Evolutionary conservation across 2,329 filamentous ascomycete genomes (phyloP), one percentile per base, ranked within the genome.

Genomic region (Ophiocordyceps camponoti-leonardi): DNA sequence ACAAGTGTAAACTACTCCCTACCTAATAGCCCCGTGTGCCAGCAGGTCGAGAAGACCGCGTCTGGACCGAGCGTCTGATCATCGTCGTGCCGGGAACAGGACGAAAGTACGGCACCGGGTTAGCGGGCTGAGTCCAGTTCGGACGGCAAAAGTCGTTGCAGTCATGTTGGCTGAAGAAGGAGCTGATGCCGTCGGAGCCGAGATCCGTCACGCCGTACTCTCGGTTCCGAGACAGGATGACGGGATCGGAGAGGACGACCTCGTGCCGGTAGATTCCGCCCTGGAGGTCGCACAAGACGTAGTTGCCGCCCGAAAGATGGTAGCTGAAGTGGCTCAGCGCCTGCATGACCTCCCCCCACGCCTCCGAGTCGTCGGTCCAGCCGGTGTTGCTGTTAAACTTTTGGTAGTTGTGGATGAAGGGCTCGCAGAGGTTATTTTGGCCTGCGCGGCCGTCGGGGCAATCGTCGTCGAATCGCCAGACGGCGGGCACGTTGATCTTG

Each of bases 311-410:
- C 0, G 62, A 52, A 39, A 61, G 43, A 51, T 66, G 60, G 50
- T 66, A 67, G 47, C 61, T 65, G 46, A 66, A 67, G 52, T 68
- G 63, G 51, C 64, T 66, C n/a, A 66, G 53, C 1, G 63, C 62
- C 49, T 67, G 64, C 62, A 67, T 66, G 3, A 51, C 58, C 22
- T 60, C 49, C 3, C 56, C 54, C 62, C 63, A 65, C 4, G 42
- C 37, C n/a, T 42, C 46, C 0, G 49, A 48, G 7, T 53, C 49
- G 46, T 62, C 52, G 35, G 22, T 53, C 64, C 64, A 68, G 39
- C 64, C 64, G 1, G 51, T 58, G 49, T 67, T 67, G 57, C 63
- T 67, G 52, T 67, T 67, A 55, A 65, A 67, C 53, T 66, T 67
- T 47, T 63, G 52, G 50, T 65, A 67, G 49, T 65, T 62, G 16